Evolutionary conservation across 2,329 filamentous ascomycete genomes (phyloP).

Genomic region (Scedosporium dehoogii): DNA sequence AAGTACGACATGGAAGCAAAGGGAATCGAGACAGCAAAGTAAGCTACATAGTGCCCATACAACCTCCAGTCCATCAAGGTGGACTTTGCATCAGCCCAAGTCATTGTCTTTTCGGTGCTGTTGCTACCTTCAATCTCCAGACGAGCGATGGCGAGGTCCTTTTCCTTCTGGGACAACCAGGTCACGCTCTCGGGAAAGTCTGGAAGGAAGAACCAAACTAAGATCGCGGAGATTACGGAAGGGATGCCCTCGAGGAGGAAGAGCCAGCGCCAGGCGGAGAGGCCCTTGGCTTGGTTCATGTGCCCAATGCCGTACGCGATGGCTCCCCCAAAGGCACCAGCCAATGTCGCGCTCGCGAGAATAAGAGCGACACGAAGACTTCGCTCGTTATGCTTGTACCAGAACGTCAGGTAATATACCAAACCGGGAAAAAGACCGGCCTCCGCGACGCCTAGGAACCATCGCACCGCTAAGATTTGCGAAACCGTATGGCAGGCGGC

Average conservation of each 20-base stretch:
- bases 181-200: slow-evolving; percentile 55
- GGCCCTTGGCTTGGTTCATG: slow-evolving; percentile 53
- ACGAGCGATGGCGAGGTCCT: slow-evolving; percentile 37
- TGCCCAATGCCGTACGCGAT: slow-evolving; percentile 64
- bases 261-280: slow-evolving; percentile 57
- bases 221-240: slow-evolving; percentile 52
- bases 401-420: slow-evolving; percentile 61
- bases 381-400: slow-evolving; percentile 62
- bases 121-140: slow-evolving; percentile 37
- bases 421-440: slow-evolving; percentile 62
- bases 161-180: slow-evolving; percentile 44
- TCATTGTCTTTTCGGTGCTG: slow-evolving; percentile 52
- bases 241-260: slow-evolving; percentile 55
- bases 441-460: slow-evolving; percentile 60
- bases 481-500: slow-evolving; percentile 53
- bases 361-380: slow-evolving; percentile 61
- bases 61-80: slow-evolving; percentile 57
- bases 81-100: slow-evolving; percentile 57
- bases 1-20: slow-evolving; percentile 54
- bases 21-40: slow-evolving; percentile 39
- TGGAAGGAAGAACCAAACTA: slow-evolving; percentile 57
- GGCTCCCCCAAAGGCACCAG: slow-evolving; percentile 63
- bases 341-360: slow-evolving; percentile 58
- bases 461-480: slow-evolving; percentile 55
- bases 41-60: slow-evolving; percentile 55